phyloP scores from a whole-genome alignment of 179 eudicot species.

The Silene vulgaris region DNA sequence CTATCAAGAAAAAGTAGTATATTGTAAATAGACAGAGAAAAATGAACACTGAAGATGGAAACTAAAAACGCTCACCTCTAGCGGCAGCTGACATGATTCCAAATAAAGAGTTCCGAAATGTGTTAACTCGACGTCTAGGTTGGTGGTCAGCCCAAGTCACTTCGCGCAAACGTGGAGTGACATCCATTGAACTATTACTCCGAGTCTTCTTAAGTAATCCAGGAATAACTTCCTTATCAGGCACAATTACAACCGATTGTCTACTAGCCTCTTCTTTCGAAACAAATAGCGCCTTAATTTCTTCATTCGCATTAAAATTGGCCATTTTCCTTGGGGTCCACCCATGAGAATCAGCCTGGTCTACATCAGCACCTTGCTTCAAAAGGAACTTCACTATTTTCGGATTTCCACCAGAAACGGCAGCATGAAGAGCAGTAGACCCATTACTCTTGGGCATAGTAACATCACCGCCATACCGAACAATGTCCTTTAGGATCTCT shows the following conservation, averaged over 20 bases:
- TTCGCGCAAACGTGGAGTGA: constrained; percentile 21
- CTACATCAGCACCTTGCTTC: constrained; percentile 46
- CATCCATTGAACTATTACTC: constrained; percentile 30
- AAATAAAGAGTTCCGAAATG: constrained; percentile 54
- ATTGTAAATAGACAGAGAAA: background rate
- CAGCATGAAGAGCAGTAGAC: constrained; percentile 58
- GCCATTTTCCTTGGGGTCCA: constrained; percentile 57
- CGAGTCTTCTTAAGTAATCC: constrained; percentile 34
- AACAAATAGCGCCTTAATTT: constrained; percentile 40
- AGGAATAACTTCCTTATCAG: constrained; percentile 17
- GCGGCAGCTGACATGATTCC: constrained; percentile 57
- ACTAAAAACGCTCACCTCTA: constrained; percentile 27
- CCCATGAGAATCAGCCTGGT: constrained; percentile 40
- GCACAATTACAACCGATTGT: background rate
- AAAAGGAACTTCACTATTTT: constrained; percentile 50
- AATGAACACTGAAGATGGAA: background rate
- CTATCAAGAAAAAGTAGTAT: too few relatives aligned
- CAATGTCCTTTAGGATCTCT: constrained; percentile 48
- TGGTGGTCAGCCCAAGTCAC: constrained; percentile 29
- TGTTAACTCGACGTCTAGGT: constrained; percentile 32
- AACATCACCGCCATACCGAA: constrained; percentile 51
- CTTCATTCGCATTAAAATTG: constrained; percentile 35
- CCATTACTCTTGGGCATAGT: constrained; percentile 37
- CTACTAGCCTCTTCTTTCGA: constrained; percentile 21
- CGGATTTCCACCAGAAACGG: constrained; percentile 41